Evolutionary conservation across 495 filamentous ascomycete species (phyloP), one percentile per base, ranked within the genome.

Genomic region (Cudoniella acicularis): DNA sequence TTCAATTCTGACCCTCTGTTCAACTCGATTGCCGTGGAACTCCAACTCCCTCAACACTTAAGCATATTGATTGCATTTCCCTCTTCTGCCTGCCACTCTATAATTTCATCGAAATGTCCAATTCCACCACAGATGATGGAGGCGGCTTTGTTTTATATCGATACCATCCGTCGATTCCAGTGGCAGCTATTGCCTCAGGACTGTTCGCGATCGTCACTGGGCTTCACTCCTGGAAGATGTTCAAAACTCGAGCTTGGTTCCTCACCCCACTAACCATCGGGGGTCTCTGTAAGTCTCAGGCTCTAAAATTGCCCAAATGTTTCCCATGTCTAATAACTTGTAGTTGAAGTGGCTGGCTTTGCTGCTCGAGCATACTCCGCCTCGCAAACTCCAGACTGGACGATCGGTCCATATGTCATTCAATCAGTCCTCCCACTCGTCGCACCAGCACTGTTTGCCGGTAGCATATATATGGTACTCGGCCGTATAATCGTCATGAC

Each of bases 241-340:
- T 76, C 42, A 72, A 66, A 21, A 73, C 67, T 11, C 72, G 71
- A 47, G 78, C 75, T 3, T 87, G 79, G 79, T 87, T 80, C 64
- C 79, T 87, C 40, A 77, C 78, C 11, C 77, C 85, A 0, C 72
- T 87, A 17, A 27, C 81, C 3, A 61, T 86, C 13, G 85, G 83
- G 18, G 76, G 79, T 23, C 43, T 77, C 16, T 82, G 82, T 85
- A 71, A 57, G 77, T 73, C 13, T n/a, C n/a, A 17, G 13, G 13
- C 36, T 24, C 16, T 53, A 17, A n/a, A n/a, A n/a, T 36, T 36
- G 30, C 30, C n/a, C n/a, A 36, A 13, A 36, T 36, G 17, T 4
- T 54, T 25, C 48, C 24, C 26, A 10, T 23, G n/a, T n/a, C 21
- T 30, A 24, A 22, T 8, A 59, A 52, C 13, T 10, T 36, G 1